A percentile compares a stretch with the other conserved stretches of the same genome.
phyloP scores from a whole-genome alignment of 1,284 basidiomycete species.

The Exobasidium rhododendri region DNA sequence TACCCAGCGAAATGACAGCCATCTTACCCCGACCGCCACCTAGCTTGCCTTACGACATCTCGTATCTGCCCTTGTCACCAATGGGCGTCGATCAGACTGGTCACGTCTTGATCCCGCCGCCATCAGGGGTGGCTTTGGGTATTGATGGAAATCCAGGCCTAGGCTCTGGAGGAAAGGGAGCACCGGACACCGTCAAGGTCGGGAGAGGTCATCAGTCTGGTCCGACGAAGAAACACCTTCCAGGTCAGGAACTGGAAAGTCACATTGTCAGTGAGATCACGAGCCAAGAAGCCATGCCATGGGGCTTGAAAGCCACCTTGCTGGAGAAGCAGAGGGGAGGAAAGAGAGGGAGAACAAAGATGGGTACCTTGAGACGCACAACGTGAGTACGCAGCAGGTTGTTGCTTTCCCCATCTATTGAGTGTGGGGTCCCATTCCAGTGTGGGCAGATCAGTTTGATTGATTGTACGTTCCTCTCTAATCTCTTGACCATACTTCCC shows the following conservation, averaged over 20 bases:
- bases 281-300: background rate
- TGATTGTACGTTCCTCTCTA: too few species aligned
- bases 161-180: background rate
- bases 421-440: too few species aligned
- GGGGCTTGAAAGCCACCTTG: background rate
- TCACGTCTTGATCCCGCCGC: background rate
- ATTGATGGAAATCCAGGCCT: too few species aligned
- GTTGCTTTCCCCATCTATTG: too few species aligned
- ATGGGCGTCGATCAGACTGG: background rate
- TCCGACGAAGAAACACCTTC: background rate
- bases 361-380: conserved; percentile 4
- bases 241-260: background rate
- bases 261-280: background rate
- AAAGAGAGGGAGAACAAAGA: conserved; percentile 2
- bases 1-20: background rate
- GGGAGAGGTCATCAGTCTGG: background rate
- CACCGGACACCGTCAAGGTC: background rate
- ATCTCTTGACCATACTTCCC: too few species aligned
- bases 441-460: too few species aligned
- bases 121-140: background rate
- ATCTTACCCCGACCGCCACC: background rate
- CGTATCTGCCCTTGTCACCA: background rate
- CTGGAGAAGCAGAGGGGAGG: background rate
- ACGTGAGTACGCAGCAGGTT: conserved; percentile 8
- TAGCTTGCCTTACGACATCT: background rate